Conservation (phyloP, 2,329 filamentous ascomycete genomes). For the Diaporthe sp. region DNA sequence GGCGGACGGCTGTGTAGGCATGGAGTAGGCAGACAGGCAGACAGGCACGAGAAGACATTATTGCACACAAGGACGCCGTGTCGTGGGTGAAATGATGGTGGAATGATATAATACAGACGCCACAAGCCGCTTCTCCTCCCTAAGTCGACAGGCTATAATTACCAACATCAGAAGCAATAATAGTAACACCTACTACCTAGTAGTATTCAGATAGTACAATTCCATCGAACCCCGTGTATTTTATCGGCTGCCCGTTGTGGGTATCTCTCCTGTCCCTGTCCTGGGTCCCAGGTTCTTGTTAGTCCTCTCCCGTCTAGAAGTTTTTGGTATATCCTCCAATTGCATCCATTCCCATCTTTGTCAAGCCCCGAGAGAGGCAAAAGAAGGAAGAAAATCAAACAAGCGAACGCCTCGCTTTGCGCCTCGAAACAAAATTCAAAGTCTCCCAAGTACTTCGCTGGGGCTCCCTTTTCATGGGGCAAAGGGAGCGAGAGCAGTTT, state of each 20-base stretch:
- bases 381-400: background rate
- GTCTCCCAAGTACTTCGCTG: background rate
- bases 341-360: conserved; percentile 1
- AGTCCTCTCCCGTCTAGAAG: background rate
- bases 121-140: background rate
- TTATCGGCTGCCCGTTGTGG: conserved; percentile 23
- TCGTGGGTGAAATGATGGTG: background rate
- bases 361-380: background rate
- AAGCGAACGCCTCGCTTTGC: conserved; percentile 23
- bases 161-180: conserved; percentile 13
- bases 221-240: background rate
- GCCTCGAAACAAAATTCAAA: background rate
- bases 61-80: no score
- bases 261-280: background rate
- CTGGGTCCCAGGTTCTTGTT: background rate
- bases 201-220: conserved; percentile 3
- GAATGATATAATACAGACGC: conserved; percentile 2
- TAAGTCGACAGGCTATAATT: background rate
- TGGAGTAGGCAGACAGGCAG: background rate
- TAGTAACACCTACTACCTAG: background rate
- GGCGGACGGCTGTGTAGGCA: background rate
- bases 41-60: no score
- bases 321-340: conserved; percentile 35
- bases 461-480: background rate
- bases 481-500: background rate